phyloP scores from a whole-genome alignment of 495 filamentous ascomycete species.

The Daldinia concentrica region DNA sequence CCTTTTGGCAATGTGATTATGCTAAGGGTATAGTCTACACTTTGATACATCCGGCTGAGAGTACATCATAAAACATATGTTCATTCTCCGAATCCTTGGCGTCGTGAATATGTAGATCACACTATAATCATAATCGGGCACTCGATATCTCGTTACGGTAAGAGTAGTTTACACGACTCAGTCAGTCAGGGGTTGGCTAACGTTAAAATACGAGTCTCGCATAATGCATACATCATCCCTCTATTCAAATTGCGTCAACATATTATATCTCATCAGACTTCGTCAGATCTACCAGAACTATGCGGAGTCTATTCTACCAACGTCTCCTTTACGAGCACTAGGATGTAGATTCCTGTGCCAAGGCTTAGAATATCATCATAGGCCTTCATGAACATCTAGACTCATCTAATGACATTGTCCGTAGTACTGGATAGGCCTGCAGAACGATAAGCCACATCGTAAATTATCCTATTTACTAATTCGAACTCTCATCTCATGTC shows the following conservation, averaged over 20 bases:
- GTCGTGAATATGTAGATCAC: background rate
- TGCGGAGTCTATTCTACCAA: background rate
- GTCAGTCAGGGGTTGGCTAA: constrained; percentile 19
- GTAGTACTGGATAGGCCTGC: background rate
- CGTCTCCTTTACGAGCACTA: background rate
- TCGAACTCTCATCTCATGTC: constrained; percentile 13
- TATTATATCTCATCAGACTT: background rate
- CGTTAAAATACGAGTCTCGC: constrained; percentile 33
- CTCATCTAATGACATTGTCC: background rate
- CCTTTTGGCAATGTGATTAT: background rate
- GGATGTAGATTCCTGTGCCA: background rate
- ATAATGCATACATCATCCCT: constrained; percentile 33
- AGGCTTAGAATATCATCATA: constrained; percentile 7
- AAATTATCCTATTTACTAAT: background rate
- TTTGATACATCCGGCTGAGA: background rate
- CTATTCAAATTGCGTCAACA: constrained; percentile 25
- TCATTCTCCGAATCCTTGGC: background rate
- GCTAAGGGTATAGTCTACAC: background rate
- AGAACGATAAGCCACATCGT: background rate
- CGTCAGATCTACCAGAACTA: background rate
- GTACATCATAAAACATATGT: background rate
- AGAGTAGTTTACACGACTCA: constrained; percentile 6
- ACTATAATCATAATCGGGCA: background rate
- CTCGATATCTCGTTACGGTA: background rate
- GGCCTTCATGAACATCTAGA: background rate